Evolutionary conservation across 1,284 basidiomycete species (phyloP), one percentile per base, ranked within the genome.

Genomic region (Melampsora allii-populina): DNA sequence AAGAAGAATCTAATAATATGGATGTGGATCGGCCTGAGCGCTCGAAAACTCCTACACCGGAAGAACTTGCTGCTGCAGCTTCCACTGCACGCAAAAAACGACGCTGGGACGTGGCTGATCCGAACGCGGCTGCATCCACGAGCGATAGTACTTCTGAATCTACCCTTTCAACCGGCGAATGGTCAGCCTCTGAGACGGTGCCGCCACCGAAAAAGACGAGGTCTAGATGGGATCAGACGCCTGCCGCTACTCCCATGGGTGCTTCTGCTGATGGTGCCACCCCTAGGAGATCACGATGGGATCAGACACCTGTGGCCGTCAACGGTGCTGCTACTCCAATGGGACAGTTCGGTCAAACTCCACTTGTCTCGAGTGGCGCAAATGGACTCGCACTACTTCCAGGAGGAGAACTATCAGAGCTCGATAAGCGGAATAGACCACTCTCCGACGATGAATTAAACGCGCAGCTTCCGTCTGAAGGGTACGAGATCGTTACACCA

Each of bases 361-460:
- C 83, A 17, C 78, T 74, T 48, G 36, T 60, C 58, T 31, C 53
- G 48, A 65, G 77, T 56, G 76, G 79, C 46, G 75, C 78, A 9
- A 73, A 73, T 59, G 79, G 77, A 56, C 78, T 78, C 58, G 77
- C 78, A 27, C 76, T 78, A 69, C 78, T 80, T 0, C 79, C 79
- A 9, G 77, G 77, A 39, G 74, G 75, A 19, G 79, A 76, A 50
- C 75, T 78, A 77, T 79, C 75, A 76, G 66, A 75, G 75, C 50
- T 69, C 79, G 94, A 98, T 83, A 94, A 94, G 80, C 90, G 96
- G 80, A 97, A 97, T 80, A 87, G 93, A 19, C 94, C 91, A 79
- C 88, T 98, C 67, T 88, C 91, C 5, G 95, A 98, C 82, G 94
- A 97, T 80, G 96, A 98, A 83, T 88, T 99, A 67, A 89, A 98